Percentiles rank a stretch among this genome's conserved stretches.
Evolutionary conservation across 148 eudicot species (phyloP).

Genomic region (Camellia japonica): DNA sequence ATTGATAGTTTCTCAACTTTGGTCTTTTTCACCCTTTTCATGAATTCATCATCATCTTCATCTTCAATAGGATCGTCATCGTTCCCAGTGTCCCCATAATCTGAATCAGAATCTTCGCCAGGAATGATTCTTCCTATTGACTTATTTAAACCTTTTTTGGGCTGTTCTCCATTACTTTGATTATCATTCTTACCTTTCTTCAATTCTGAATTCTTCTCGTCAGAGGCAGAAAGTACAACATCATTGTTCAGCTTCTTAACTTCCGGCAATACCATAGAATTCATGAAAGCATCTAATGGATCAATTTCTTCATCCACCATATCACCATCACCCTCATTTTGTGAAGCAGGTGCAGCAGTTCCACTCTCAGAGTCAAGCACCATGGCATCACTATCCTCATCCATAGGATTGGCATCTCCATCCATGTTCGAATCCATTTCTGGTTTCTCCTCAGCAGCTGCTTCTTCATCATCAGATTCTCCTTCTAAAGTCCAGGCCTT

Average conservation of each 20-base stretch:
- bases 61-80: constrained; percentile 55
- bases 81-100: constrained; percentile 46
- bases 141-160: constrained; percentile 40
- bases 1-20: constrained; percentile 70
- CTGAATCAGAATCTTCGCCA: constrained; percentile 71
- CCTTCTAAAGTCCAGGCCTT: constrained; percentile 82
- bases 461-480: constrained; percentile 86
- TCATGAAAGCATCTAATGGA: constrained; percentile 85
- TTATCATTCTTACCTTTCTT: constrained; percentile 25
- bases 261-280: constrained; percentile 73
- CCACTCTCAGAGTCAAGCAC: constrained; percentile 45
- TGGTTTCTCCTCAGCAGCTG: constrained; percentile 36
- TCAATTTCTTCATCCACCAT: constrained; percentile 72
- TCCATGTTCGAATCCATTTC: constrained; percentile 47
- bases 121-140: constrained; percentile 71
- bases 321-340: constrained; percentile 28
- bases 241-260: constrained; percentile 54
- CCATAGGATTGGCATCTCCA: constrained; percentile 33
- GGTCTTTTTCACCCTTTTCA: constrained; percentile 82
- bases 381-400: constrained; percentile 42
- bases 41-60: constrained; percentile 83
- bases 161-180: constrained; percentile 24
- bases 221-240: constrained; percentile 27
- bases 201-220: constrained; percentile 19
- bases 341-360: constrained; percentile 16